A percentile compares a stretch with the other conserved stretches of the same genome.
These are phyloP conservation scores for Canavalia gladiata DNA, from an alignment of 306 rosid species.

Conservation along the genomic window DNA sequence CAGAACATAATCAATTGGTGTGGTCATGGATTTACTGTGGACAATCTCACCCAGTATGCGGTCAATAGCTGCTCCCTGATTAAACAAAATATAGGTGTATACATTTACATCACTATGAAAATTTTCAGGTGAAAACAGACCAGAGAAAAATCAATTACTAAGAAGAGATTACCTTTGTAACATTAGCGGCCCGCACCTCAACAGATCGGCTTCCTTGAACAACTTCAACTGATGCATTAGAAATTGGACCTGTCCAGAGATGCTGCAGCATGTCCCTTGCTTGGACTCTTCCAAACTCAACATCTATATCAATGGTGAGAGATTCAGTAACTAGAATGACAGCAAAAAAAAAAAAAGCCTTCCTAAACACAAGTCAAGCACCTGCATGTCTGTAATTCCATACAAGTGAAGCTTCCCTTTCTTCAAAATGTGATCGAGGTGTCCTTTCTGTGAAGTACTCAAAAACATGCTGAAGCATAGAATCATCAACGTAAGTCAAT, in stretches of 20 bases:
- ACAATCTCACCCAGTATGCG: conserved; percentile 96
- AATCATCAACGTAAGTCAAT: conserved; percentile 43
- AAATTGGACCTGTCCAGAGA: conserved; percentile 98
- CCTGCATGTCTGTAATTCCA: conserved; percentile 99
- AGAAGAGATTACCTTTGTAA: conserved; percentile 75
- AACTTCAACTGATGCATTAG: conserved; percentile 94
- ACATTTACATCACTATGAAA: conserved; percentile 36
- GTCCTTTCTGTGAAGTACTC: conserved; percentile 93
- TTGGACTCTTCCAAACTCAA: conserved; percentile 93
- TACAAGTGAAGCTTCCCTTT: conserved; percentile 87
- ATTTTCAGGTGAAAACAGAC: conserved; percentile 24
- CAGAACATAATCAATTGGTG: conserved; percentile 90
- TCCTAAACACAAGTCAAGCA: conserved; percentile 38
- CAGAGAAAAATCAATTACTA: conserved; percentile 1
- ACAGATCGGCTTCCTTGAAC: conserved; percentile 97
- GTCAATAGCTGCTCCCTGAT: conserved; percentile 97
- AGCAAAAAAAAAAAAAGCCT: conserved; percentile 12
- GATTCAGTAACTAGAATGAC: conserved; percentile 41
- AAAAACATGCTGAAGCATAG: conserved; percentile 80
- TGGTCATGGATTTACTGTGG: conserved; percentile 90
- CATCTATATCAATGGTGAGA: conserved; percentile 59
- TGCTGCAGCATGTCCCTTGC: conserved; percentile 98
- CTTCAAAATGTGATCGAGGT: conserved; percentile 82
- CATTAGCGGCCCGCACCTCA: conserved; percentile 95
- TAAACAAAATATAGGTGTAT: conserved; percentile 2